A percentile compares a stretch with the other conserved stretches of the same genome.
Evolutionary conservation across 108 stramenopile genomes (phyloP).

Genomic region (Craspedostauros australis): DNA sequence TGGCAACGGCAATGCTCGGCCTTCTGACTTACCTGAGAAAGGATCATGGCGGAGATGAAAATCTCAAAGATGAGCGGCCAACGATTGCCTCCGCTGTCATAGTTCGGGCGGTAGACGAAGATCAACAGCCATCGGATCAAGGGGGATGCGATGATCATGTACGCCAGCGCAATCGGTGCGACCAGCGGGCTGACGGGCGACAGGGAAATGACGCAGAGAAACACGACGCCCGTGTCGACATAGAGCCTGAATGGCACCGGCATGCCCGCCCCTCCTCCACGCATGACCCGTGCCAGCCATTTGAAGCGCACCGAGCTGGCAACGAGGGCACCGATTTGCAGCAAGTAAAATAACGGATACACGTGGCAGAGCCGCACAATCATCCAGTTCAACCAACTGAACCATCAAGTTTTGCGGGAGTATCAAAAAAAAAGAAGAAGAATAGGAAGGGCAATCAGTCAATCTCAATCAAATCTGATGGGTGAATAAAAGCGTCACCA

Average conservation of each 20-base stretch:
- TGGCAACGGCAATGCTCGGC: too few species aligned
- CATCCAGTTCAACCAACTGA: constrained; percentile 89
- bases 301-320: constrained; percentile 29
- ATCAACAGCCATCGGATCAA: constrained; percentile 70
- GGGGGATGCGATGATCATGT: constrained; percentile 56
- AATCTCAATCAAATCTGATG: too few species aligned
- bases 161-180: constrained; percentile 49
- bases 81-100: constrained; percentile 32
- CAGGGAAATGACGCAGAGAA: constrained; percentile 65
- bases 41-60: constrained; percentile 48
- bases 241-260: constrained; percentile 79
- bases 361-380: constrained; percentile 51
- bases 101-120: constrained; percentile 72
- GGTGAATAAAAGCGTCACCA: too few species aligned
- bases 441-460: too few species aligned
- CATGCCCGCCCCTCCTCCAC: constrained; percentile 59
- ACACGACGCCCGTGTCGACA: constrained; percentile 76
- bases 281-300: constrained; percentile 33
- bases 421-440: too few species aligned
- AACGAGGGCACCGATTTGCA: constrained; percentile 69
- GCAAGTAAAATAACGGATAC: constrained; percentile 65
- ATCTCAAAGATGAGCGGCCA: constrained; percentile 78
- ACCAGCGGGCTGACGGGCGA: constrained; percentile 76
- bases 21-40: too few species aligned
- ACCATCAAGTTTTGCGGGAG: too few species aligned